A percentile compares a stretch with the other conserved stretches of the same genome.
phyloP scores from a whole-genome alignment of 139 green algal genomes.

The Micromonas pusilla region DNA sequence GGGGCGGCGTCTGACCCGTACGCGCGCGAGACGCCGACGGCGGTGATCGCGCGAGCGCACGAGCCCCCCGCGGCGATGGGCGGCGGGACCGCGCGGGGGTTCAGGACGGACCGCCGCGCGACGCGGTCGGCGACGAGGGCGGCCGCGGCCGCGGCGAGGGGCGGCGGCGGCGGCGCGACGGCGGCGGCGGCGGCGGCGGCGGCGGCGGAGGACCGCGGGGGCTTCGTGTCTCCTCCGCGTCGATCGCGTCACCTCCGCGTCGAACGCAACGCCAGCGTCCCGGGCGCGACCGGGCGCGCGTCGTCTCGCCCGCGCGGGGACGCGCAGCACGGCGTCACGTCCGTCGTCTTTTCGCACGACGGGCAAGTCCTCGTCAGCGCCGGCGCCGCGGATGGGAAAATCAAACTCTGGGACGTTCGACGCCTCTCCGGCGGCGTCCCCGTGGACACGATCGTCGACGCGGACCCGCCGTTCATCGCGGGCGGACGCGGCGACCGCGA shows the following conservation, averaged over 20 bases:
- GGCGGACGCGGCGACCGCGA: background rate
- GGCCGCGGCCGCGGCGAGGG: too few relatives aligned
- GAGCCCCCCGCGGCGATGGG: background rate
- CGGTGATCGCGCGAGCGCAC: background rate
- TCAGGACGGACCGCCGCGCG: too few relatives aligned
- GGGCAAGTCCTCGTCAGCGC: slow-evolving; percentile 46
- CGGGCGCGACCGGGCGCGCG: background rate
- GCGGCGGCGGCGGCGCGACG: too few relatives aligned
- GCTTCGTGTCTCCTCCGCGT: too few relatives aligned
- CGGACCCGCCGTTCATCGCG: background rate
- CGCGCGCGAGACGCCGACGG: background rate
- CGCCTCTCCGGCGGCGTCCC: slow-evolving; percentile 17
- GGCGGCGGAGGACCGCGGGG: too few relatives aligned
- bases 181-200: too few relatives aligned
- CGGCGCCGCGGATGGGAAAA: slow-evolving; percentile 49
- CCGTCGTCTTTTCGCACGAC: slow-evolving; percentile 48
- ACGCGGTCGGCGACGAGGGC: background rate
- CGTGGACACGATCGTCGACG: background rate
- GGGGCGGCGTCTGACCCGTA: background rate
- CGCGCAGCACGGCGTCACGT: slow-evolving; percentile 41
- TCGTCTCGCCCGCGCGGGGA: background rate
- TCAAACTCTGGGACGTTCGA: slow-evolving; percentile 68
- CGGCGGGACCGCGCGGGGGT: background rate
- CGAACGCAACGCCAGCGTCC: too few relatives aligned
- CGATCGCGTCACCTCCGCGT: too few relatives aligned